Percentiles rank a stretch among this genome's conserved stretches.
Conservation (phyloP, 2,329 filamentous ascomycete genomes). For the Gliomastix tumulicola region DNA sequence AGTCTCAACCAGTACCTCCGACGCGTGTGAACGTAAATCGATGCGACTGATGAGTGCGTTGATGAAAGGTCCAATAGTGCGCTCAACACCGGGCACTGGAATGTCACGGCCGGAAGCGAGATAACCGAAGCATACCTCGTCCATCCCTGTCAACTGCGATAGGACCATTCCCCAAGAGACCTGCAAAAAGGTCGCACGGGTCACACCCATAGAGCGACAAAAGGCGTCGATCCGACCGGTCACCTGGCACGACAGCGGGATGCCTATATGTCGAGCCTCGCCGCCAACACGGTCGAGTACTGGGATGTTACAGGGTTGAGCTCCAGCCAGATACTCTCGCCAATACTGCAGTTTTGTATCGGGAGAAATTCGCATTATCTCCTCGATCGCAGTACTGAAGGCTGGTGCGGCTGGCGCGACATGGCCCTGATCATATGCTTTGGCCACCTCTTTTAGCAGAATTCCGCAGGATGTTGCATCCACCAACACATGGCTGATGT, state of each 20-base stretch:
- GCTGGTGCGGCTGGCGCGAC: background rate
- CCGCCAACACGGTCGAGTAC: background rate
- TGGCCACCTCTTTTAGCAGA: background rate
- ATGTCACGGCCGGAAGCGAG: slow-evolving; percentile 42
- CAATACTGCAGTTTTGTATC: slow-evolving; percentile 9
- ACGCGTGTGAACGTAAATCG: background rate
- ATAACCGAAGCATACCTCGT: slow-evolving; percentile 44
- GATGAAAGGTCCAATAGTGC: slow-evolving; percentile 43
- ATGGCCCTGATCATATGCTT: background rate
- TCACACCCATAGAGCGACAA: background rate
- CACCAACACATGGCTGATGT: slow-evolving; percentile 3
- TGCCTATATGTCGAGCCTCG: background rate
- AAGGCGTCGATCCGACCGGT: background rate
- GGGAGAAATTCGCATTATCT: slow-evolving; percentile 9
- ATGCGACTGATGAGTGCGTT: slow-evolving; percentile 41
- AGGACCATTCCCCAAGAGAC: background rate
- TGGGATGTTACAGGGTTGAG: slow-evolving; percentile 12
- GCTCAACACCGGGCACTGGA: slow-evolving; percentile 34
- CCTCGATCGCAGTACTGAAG: slow-evolving; percentile 4
- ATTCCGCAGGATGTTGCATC: slow-evolving; percentile 2
- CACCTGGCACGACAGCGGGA: background rate
- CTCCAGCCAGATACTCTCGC: slow-evolving; percentile 9
- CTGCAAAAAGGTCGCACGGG: background rate
- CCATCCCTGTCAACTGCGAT: slow-evolving; percentile 3
- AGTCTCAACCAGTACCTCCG: background rate